phyloP scores from a whole-genome alignment of 1,139 yeast genomes.

The Lodderomyces elongisporus region DNA sequence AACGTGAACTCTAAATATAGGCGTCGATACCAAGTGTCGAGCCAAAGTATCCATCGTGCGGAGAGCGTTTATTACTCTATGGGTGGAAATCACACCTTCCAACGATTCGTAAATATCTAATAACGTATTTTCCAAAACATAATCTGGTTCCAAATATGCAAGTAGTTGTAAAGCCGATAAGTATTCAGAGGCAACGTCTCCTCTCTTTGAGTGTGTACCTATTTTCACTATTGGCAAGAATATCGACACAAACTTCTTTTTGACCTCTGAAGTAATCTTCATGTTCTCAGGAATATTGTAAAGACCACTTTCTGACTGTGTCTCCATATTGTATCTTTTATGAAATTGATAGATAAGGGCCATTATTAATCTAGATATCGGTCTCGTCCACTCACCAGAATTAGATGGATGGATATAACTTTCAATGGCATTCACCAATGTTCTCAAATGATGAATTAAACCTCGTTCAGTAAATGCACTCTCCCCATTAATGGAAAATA shows the following conservation, averaged over 20 bases:
- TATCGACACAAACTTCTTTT: conserved; percentile 48
- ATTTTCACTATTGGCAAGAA: conserved; percentile 55
- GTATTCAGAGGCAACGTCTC: conserved; percentile 54
- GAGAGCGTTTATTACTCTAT: conserved; percentile 72
- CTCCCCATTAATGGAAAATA: conserved; percentile 60
- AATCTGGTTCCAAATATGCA: conserved; percentile 57
- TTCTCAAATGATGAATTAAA: conserved; percentile 49
- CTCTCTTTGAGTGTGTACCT: conserved; percentile 77
- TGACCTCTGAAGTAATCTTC: conserved; percentile 41
- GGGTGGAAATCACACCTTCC: conserved; percentile 76
- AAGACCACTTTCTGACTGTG: conserved; percentile 33
- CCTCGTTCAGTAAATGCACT: conserved; percentile 36
- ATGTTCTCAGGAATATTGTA: conserved; percentile 41
- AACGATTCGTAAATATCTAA: conserved; percentile 81
- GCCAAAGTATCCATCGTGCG: conserved; percentile 62
- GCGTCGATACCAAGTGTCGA: conserved; percentile 61
- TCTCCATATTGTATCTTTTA: conserved; percentile 50
- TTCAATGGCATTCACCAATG: conserved; percentile 64
- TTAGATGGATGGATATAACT: conserved; percentile 93
- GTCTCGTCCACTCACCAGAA: conserved; percentile 75
- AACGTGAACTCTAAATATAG: conserved; percentile 70
- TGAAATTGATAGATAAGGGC: conserved; percentile 55
- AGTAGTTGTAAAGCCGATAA: conserved; percentile 58
- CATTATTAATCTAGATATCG: conserved; percentile 61
- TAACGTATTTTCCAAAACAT: conserved; percentile 60